Conservation (phyloP, 2,329 filamentous ascomycete species). For the Aspergillus texensis region DNA sequence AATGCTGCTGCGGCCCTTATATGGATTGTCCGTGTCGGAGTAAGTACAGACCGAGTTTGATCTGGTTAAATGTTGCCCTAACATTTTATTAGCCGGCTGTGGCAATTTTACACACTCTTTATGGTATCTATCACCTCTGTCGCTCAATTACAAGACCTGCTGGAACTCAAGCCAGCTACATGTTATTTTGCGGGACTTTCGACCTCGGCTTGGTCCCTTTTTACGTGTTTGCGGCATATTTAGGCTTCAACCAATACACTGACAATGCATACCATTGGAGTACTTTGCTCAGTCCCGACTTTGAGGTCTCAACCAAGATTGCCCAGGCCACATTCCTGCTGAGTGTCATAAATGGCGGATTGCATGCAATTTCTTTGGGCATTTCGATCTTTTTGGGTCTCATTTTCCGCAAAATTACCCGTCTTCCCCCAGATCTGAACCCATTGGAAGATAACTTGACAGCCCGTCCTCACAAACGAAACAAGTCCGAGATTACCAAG, state of each 20-base stretch:
- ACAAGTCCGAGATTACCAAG: constrained; percentile 63
- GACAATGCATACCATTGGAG: constrained; percentile 59
- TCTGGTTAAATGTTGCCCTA: background rate
- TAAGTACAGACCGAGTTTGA: constrained; percentile 49
- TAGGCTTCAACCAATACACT: constrained; percentile 56
- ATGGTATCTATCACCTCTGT: constrained; percentile 79
- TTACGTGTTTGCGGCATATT: constrained; percentile 61
- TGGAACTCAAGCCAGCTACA: constrained; percentile 82
- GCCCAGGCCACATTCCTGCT: constrained; percentile 69
- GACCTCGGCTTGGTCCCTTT: constrained; percentile 70
- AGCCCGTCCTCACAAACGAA: constrained; percentile 73
- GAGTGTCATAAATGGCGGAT: constrained; percentile 62
- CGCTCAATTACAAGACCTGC: constrained; percentile 72
- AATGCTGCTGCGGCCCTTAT: constrained; percentile 65
- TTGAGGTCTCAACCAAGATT: constrained; percentile 60
- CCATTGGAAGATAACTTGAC: constrained; percentile 86
- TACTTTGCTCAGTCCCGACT: constrained; percentile 63
- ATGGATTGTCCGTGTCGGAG: constrained; percentile 77
- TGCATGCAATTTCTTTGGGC: constrained; percentile 71
- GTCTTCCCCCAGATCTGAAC: constrained; percentile 91
- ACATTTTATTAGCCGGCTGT: constrained; percentile 66
- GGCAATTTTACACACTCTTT: constrained; percentile 70
- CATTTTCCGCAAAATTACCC: constrained; percentile 79
- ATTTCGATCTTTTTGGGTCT: constrained; percentile 75
- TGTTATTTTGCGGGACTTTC: constrained; percentile 75